These are phyloP conservation scores for Yarrowia sp. DNA, from an alignment of 805 yeast species.

Conservation along the genomic window DNA sequence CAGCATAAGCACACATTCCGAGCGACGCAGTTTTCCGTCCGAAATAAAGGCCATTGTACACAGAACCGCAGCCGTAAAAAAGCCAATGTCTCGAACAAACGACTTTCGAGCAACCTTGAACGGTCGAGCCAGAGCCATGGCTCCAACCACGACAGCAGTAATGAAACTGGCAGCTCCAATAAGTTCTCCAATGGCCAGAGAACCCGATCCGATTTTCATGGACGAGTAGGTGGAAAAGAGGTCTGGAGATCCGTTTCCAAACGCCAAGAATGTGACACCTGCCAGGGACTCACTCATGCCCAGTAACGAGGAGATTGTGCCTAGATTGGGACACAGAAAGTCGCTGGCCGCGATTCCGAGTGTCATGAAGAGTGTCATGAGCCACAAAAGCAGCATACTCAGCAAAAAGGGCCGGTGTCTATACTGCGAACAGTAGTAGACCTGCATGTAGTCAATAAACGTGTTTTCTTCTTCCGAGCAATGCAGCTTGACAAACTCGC, in stretches of 20 bases:
- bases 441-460: constrained; percentile 39
- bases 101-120: constrained; percentile 47
- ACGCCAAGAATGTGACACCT: constrained; percentile 81
- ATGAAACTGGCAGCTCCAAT: constrained; percentile 86
- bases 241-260: constrained; percentile 93
- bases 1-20: constrained; percentile 59
- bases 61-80: constrained; percentile 52
- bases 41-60: constrained; percentile 51
- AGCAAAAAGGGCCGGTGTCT: constrained; percentile 23
- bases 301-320: constrained; percentile 57
- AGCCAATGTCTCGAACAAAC: constrained; percentile 59
- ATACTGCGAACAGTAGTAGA: constrained; percentile 34
- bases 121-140: constrained; percentile 67
- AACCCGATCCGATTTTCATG: constrained; percentile 62
- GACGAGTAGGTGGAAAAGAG: constrained; percentile 81
- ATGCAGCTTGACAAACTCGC: constrained; percentile 40
- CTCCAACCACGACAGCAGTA: constrained; percentile 73
- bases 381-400: constrained; percentile 31
- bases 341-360: constrained; percentile 81
- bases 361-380: constrained; percentile 51
- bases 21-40: constrained; percentile 52
- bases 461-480: constrained; percentile 42
- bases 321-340: constrained; percentile 73
- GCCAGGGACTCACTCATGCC: constrained; percentile 71
- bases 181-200: constrained; percentile 85